These are phyloP conservation scores for Aureobasidium sp. DNA, from an alignment of 2,329 filamentous ascomycete species.

Conservation along the genomic window DNA sequence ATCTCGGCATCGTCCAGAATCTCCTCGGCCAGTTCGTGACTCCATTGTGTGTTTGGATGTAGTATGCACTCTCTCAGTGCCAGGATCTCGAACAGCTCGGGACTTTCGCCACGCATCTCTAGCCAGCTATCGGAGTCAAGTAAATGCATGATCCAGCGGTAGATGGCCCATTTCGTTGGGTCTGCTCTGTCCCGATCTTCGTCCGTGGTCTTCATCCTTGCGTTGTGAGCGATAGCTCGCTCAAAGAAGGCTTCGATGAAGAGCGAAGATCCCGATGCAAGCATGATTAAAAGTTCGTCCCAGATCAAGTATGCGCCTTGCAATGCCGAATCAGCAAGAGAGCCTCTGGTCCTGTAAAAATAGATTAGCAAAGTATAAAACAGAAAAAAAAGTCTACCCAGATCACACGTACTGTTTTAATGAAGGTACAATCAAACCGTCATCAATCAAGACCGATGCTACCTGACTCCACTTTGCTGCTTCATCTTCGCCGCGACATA, in stretches of 20 bases:
- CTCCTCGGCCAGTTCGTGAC: conserved; percentile 26
- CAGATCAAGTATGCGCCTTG: conserved; percentile 41
- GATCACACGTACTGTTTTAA: conserved; percentile 25
- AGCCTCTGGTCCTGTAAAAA: background rate
- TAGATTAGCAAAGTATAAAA: conserved; percentile 14
- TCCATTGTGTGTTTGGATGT: conserved; percentile 32
- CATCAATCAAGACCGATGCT: conserved; percentile 28
- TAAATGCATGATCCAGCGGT: conserved; percentile 45
- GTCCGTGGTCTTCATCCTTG: background rate
- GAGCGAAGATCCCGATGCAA: background rate
- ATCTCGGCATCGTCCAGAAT: conserved; percentile 6
- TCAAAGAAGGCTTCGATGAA: conserved; percentile 15
- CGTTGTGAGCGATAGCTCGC: conserved; percentile 9
- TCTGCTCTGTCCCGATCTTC: conserved; percentile 29
- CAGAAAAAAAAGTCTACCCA: background rate
- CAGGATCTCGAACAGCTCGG: conserved; percentile 10
- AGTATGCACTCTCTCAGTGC: conserved; percentile 29
- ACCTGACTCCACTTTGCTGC: conserved; percentile 11
- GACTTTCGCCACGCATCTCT: conserved; percentile 21
- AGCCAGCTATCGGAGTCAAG: conserved; percentile 32
- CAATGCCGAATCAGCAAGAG: conserved; percentile 25
- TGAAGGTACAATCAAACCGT: conserved; percentile 33
- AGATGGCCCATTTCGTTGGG: conserved; percentile 29
- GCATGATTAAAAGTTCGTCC: conserved; percentile 31
- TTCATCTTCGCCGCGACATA: conserved; percentile 5